These are phyloP conservation scores for Mucor irregularis DNA, from an alignment of 371 early-diverging fungal genomes.

Conservation along the genomic window DNA sequence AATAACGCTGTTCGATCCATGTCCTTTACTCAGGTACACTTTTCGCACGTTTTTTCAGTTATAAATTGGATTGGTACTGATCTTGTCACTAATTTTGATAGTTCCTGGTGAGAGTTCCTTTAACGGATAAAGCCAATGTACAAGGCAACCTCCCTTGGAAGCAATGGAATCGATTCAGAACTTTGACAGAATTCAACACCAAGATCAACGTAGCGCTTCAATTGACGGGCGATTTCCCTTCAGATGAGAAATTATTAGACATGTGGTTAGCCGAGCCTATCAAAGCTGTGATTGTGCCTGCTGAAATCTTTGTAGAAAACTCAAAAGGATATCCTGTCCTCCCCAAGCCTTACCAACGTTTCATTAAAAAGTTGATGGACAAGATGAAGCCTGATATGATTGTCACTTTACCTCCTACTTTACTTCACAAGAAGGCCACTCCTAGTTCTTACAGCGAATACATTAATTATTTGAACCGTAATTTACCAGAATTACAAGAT, in stretches of 20 bases:
- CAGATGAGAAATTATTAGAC: slow-evolving; percentile 46
- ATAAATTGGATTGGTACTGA: not conserved
- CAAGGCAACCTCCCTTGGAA: slow-evolving; percentile 53
- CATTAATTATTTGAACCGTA: slow-evolving; percentile 65
- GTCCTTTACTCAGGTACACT: slow-evolving; percentile 48
- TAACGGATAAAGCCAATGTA: slow-evolving; percentile 31
- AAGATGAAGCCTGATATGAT: slow-evolving; percentile 59
- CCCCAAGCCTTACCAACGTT: slow-evolving; percentile 72
- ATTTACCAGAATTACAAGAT: slow-evolving; percentile 58
- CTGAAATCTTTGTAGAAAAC: slow-evolving; percentile 73
- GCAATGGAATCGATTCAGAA: slow-evolving; percentile 69
- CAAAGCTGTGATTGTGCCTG: slow-evolving; percentile 70
- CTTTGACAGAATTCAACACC: slow-evolving; percentile 53
- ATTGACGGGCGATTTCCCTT: slow-evolving; percentile 58
- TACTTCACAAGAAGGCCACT: slow-evolving; percentile 34
- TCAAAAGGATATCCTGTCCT: slow-evolving; percentile 87
- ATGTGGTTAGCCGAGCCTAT: slow-evolving; percentile 92
- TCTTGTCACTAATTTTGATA: not conserved
- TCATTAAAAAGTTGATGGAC: slow-evolving; percentile 63
- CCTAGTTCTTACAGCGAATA: slow-evolving; percentile 66
- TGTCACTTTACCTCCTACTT: slow-evolving; percentile 38
- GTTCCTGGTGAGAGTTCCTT: slow-evolving; percentile 40
- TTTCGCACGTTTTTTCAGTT: no score
- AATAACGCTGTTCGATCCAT: slow-evolving; percentile 43
- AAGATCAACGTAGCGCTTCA: slow-evolving; percentile 68